A percentile compares a stretch with the other conserved stretches of the same genome.
These are phyloP conservation scores for Dactylonectria macrodidyma DNA, from an alignment of 2,329 filamentous ascomycete species.

Conservation along the genomic window DNA sequence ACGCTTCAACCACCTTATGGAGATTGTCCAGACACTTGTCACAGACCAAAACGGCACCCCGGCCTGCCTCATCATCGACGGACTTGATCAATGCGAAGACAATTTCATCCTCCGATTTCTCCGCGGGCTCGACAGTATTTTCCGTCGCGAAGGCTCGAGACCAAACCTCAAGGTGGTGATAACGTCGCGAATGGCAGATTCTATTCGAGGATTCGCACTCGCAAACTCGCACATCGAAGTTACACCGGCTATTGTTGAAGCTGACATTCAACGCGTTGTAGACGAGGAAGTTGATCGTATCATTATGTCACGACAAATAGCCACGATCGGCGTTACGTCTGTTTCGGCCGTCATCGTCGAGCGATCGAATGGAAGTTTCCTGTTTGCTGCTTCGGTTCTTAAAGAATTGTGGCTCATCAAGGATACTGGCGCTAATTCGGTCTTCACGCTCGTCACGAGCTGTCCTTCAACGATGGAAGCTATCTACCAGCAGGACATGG, in stretches of 20 bases:
- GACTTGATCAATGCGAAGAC: constrained; percentile 36
- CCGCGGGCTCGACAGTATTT: constrained; percentile 34
- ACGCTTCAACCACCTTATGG: constrained; percentile 39
- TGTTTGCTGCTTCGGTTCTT: constrained; percentile 39
- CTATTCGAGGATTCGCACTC: constrained; percentile 37
- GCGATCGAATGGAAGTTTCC: constrained; percentile 39
- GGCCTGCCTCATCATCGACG: constrained; percentile 39
- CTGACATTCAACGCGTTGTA: constrained; percentile 39
- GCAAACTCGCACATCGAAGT: constrained; percentile 35
- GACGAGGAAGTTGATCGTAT: constrained; percentile 41
- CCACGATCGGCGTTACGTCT: constrained; percentile 31
- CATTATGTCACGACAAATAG: constrained; percentile 37
- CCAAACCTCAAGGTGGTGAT: constrained; percentile 27
- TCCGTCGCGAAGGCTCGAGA: constrained; percentile 27
- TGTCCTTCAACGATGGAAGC: constrained; percentile 41
- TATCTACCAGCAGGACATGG: constrained; percentile 43
- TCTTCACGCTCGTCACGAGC: constrained; percentile 39
- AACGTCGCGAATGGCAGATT: constrained; percentile 36
- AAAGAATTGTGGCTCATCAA: constrained; percentile 42
- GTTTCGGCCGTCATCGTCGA: constrained; percentile 41
- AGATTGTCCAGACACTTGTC: constrained; percentile 30
- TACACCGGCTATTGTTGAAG: constrained; percentile 25
- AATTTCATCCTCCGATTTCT: constrained; percentile 32
- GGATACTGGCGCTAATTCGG: constrained; percentile 39
- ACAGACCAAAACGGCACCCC: constrained; percentile 21